Conservation (phyloP, 345 rosid genomes). For the Murraya koenigii region DNA sequence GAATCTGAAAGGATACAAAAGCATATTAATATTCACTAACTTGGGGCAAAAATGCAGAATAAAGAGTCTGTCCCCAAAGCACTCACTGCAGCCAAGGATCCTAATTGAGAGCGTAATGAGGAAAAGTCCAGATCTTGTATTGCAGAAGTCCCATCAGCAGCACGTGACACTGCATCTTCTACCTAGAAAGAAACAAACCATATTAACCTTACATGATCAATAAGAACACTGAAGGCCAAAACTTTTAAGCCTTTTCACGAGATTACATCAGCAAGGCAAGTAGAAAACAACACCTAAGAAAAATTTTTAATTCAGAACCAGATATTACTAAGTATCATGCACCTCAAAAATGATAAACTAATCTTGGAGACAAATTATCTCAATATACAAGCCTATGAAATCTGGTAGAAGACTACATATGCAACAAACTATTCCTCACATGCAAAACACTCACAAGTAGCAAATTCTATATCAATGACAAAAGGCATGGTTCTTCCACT, state of each 20-base stretch:
- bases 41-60: conserved; percentile 9
- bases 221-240: neutral
- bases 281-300: neutral
- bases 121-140: conserved; percentile 75
- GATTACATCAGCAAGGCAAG: neutral
- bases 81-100: conserved; percentile 88
- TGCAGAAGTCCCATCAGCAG: conserved; percentile 68
- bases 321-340: neutral
- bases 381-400: neutral
- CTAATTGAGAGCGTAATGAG: conserved; percentile 68
- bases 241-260: neutral
- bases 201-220: conserved; percentile 2
- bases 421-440: neutral
- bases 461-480: neutral
- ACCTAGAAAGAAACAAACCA: conserved; percentile 45
- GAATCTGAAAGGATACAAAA: conserved; percentile 57
- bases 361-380: neutral
- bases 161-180: conserved; percentile 78
- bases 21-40: conserved; percentile 22
- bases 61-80: conserved; percentile 19
- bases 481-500: neutral
- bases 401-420: neutral
- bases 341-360: neutral
- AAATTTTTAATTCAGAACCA: neutral
- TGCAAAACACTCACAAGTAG: neutral